phyloP scores from a whole-genome alignment of 148 eudicot species.

The Talinum fruticosum region DNA sequence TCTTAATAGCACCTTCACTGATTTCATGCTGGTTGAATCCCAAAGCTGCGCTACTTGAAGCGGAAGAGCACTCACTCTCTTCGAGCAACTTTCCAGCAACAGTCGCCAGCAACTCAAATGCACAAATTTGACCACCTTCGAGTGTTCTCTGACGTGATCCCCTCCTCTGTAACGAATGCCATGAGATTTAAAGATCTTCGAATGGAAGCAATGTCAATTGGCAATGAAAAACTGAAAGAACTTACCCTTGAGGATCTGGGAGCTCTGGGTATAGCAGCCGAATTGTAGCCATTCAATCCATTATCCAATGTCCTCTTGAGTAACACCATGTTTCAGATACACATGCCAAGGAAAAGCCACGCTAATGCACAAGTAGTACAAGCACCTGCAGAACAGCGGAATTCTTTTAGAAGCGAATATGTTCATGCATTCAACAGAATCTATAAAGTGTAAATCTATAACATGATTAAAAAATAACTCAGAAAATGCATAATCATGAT shows the following conservation, averaged over 20 bases:
- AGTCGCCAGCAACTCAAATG: constrained; percentile 90
- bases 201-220: background rate
- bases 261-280: constrained; percentile 72
- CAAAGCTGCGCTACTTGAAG: constrained; percentile 66
- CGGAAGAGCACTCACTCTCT: constrained; percentile 87
- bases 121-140: constrained; percentile 53
- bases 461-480: background rate
- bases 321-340: constrained; percentile 67
- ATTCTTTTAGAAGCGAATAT: background rate
- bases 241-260: constrained; percentile 90
- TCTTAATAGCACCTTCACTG: constrained; percentile 32
- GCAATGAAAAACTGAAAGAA: background rate
- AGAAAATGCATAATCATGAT: constrained; percentile 3
- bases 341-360: constrained; percentile 41
- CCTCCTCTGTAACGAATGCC: constrained; percentile 49
- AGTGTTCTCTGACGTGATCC: constrained; percentile 34
- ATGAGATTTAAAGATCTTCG: background rate
- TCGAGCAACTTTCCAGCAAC: constrained; percentile 90
- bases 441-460: background rate
- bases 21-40: constrained; percentile 36
- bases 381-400: constrained; percentile 20
- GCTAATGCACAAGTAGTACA: constrained; percentile 13
- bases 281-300: constrained; percentile 52
- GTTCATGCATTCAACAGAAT: background rate
- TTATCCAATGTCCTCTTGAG: constrained; percentile 56